Base-by-base conservation (phyloP, 202 grass and related monocot genomes). In the Digitaria exilis region DNA sequence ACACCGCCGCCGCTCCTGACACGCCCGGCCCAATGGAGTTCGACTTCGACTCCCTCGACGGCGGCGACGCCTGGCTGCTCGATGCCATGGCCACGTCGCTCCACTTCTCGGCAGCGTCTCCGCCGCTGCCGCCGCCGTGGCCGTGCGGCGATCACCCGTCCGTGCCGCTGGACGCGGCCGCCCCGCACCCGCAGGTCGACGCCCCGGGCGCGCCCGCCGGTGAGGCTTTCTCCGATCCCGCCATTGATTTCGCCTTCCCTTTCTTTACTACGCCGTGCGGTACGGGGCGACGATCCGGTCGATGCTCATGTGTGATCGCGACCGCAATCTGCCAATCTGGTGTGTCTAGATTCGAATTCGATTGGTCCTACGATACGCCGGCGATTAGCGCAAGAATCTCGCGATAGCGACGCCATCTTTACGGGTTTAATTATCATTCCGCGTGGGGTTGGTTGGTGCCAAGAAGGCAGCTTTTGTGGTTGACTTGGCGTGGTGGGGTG, bases 11-110 rank as follows among this genome's bases (percentile, higher is more conserved):
- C 15, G 49, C 65, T 65, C 73, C 56, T 59, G 37, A 49, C 69
- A 42, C 64, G 70, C 63, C 54, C 15, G 32, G 70, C 63, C 54
- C 15, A 34, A 82, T 82, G 80, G 68, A 82, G 42, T 43, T 82
- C 54, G 39, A 68, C 77, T 68, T 60, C 25, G 57, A 60, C 57
- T 60, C 77, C 48, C 25, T 32, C 43, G 43, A 77, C 71, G 68
- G 64, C 24, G 66, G 66, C 42, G 67, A 82, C 11, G 42, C 78
- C 31, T 93, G 91, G 85, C 67, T 71, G 13, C 84, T 93, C 62
- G 91, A 93, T 77, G 55, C 87, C 44, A 43, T 92, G 35, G 49
- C 84, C 16, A 50, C 89, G 43, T 82, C 89, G 24, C 73, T 71
- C 26, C 79, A 79, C 65, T 78, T 68, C 52, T 57, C 77, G 6